These are phyloP conservation scores for Bonia amplexicaulis DNA, from an alignment of 176 grass and related monocot species.

Conservation along the genomic window DNA sequence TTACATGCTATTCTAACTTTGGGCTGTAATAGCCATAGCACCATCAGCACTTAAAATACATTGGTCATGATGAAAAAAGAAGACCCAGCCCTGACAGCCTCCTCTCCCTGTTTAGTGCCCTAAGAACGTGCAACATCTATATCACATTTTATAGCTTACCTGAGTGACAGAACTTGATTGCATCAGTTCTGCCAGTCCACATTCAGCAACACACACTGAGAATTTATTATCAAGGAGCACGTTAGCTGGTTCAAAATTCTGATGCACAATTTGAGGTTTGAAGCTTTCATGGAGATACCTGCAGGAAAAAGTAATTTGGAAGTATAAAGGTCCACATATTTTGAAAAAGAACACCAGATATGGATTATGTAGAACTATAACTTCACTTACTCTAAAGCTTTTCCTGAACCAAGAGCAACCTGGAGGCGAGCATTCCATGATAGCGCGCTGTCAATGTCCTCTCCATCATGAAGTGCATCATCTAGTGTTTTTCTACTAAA, in stretches of 20 bases:
- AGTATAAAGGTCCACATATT: background rate
- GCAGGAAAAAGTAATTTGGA: conserved; percentile 19
- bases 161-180: conserved; percentile 64
- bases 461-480: conserved; percentile 71
- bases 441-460: conserved; percentile 33
- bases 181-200: conserved; percentile 62
- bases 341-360: background rate
- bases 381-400: conserved; percentile 83
- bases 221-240: conserved; percentile 76
- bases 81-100: background rate
- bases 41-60: conserved; percentile 4
- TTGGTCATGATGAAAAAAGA: background rate
- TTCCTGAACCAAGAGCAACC: conserved; percentile 79
- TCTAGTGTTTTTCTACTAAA: conserved; percentile 85
- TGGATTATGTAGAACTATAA: background rate
- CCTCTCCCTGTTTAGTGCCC: background rate
- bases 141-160: conserved; percentile 39
- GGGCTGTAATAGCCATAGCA: background rate
- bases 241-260: conserved; percentile 78
- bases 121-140: background rate
- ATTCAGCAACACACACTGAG: conserved; percentile 65
- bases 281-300: conserved; percentile 87
- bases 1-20: background rate
- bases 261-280: conserved; percentile 60
- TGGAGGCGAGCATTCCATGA: conserved; percentile 73